phyloP scores from a whole-genome alignment of 2,329 filamentous ascomycete genomes.

The Penicillium expansum region DNA sequence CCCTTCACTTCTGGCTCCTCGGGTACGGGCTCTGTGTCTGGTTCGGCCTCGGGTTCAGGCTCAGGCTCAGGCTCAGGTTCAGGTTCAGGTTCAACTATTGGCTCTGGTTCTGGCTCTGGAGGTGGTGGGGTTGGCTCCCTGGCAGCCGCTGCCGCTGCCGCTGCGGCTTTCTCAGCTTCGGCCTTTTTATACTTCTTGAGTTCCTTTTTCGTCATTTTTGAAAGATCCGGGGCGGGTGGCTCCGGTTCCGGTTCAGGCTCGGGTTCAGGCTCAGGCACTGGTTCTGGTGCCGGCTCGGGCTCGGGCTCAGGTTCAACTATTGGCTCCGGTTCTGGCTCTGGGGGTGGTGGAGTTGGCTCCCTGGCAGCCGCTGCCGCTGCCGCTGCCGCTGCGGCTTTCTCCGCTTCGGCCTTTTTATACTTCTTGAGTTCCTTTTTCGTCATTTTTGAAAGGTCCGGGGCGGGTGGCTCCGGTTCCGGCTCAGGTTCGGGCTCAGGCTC shows the following conservation, averaged over 20 bases:
- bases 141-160: conserved; percentile 19
- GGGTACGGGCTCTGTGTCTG: conserved; percentile 33
- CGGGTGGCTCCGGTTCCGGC: conserved; percentile 16
- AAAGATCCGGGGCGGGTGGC: conserved; percentile 24
- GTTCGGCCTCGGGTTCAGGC: conserved; percentile 17
- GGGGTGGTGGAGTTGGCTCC: conserved; percentile 32
- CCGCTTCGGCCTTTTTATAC: conserved; percentile 28
- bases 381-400: conserved; percentile 21
- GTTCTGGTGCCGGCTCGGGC: conserved; percentile 39
- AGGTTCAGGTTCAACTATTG: conserved; percentile 31
- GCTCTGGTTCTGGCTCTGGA: conserved; percentile 35
- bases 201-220: conserved; percentile 26
- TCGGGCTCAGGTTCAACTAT: conserved; percentile 8
- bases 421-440: conserved; percentile 31
- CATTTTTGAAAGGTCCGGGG: conserved; percentile 25
- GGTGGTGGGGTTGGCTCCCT: conserved; percentile 30
- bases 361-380: conserved; percentile 17
- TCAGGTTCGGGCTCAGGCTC: conserved; percentile 25
- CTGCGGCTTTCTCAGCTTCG: conserved; percentile 29
- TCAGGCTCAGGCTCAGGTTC: conserved; percentile 23
- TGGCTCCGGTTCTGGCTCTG: conserved; percentile 18
- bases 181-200: conserved; percentile 32
- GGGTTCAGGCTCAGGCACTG: conserved; percentile 27
- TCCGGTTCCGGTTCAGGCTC: conserved; percentile 17
- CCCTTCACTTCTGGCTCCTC: conserved; percentile 35